Conservation (phyloP, 2,329 filamentous ascomycete species). For the Colletotrichum gigasporum region DNA sequence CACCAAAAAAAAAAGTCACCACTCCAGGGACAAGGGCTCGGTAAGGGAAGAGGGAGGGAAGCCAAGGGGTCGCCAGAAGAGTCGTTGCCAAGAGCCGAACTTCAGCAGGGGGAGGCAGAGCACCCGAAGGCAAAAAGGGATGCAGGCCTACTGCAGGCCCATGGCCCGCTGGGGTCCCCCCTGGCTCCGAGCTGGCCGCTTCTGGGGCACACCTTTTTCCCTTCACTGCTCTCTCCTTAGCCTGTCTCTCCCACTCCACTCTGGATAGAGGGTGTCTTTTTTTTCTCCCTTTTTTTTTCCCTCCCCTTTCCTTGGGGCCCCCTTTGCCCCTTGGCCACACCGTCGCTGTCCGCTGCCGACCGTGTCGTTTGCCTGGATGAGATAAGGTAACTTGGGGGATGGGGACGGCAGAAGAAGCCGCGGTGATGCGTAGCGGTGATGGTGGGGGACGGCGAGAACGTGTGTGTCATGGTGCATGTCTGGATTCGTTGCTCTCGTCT, state of each 20-base stretch:
- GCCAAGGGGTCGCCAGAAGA: neutral
- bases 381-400: constrained; percentile 5
- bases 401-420: constrained; percentile 3
- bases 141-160: constrained; percentile 24
- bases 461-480: constrained; percentile 25
- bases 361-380: neutral
- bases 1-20: neutral
- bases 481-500: neutral
- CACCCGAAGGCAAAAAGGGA: constrained; percentile 23
- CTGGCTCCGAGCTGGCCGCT: constrained; percentile 11
- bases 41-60: neutral
- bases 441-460: constrained; percentile 4
- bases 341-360: neutral
- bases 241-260: neutral
- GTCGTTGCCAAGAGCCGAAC: constrained; percentile 16
- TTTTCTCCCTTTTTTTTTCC: neutral
- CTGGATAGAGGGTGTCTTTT: neutral
- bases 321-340: neutral
- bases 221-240: neutral
- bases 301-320: neutral
- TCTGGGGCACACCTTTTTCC: constrained; percentile 18
- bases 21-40: constrained; percentile 12
- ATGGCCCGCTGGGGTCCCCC: neutral
- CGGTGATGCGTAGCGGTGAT: constrained; percentile 7
- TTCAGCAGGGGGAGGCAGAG: constrained; percentile 13